Evolutionary conservation across 2,329 filamentous ascomycete genomes (phyloP).

Genomic region (Hymenoscyphus scutula): DNA sequence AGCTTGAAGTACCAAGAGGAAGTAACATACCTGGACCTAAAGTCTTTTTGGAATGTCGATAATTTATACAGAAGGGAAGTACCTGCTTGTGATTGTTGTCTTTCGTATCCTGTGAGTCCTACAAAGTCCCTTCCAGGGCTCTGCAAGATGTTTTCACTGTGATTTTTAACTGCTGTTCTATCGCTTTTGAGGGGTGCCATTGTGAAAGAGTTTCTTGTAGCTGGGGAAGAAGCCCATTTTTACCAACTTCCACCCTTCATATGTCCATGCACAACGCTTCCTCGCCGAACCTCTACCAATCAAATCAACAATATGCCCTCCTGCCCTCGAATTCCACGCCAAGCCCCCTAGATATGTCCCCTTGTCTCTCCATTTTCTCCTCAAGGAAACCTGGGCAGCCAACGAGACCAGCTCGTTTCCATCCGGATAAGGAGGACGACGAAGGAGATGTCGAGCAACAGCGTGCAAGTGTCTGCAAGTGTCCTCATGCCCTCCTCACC

Average conservation of each 20-base stretch:
- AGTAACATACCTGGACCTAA: background rate
- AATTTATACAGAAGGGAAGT: background rate
- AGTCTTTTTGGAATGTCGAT: background rate
- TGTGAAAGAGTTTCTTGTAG: background rate
- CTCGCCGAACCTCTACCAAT: background rate
- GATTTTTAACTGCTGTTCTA: background rate
- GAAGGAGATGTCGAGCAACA: background rate
- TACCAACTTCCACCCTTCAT: background rate
- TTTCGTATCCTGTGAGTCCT: background rate
- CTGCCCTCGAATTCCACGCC: background rate
- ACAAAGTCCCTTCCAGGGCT: too few relatives aligned
- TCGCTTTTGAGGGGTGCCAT: background rate
- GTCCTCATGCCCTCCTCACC: conserved; percentile 1
- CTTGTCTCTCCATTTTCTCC: background rate
- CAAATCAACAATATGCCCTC: background rate
- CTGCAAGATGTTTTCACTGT: background rate
- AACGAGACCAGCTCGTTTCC: background rate
- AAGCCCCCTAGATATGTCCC: background rate
- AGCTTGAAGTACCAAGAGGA: background rate
- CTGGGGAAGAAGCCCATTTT: background rate
- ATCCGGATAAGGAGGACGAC: background rate
- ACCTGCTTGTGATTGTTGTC: background rate
- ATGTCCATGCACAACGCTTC: background rate
- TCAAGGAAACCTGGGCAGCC: background rate
- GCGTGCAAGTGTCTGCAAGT: background rate